Evolutionary conservation across 495 filamentous ascomycete genomes (phyloP).

Genomic region (Annulohypoxylon stygium): DNA sequence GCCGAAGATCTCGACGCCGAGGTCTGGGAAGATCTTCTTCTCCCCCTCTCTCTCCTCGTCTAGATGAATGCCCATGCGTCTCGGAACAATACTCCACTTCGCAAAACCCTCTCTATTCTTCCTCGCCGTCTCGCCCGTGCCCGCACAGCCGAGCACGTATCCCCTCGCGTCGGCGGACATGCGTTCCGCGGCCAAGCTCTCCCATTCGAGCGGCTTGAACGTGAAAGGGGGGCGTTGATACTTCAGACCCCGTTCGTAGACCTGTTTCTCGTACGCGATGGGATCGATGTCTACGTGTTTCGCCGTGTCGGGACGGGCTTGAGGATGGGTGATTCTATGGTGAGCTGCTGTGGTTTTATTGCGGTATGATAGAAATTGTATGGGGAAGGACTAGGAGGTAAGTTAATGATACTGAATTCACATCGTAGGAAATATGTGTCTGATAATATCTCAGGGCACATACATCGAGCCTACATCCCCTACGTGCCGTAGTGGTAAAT

Average conservation of each 20-base stretch:
- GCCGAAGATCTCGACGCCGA: slow-evolving; percentile 21
- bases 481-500: background rate
- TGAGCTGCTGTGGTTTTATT: background rate
- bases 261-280: slow-evolving; percentile 49
- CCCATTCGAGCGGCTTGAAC: slow-evolving; percentile 55
- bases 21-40: slow-evolving; percentile 24
- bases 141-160: slow-evolving; percentile 58
- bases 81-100: slow-evolving; percentile 56
- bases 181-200: slow-evolving; percentile 47
- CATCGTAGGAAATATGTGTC: too few species aligned
- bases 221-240: slow-evolving; percentile 53
- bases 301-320: slow-evolving; percentile 19
- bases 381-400: too few species aligned
- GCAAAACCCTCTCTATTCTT: slow-evolving; percentile 59
- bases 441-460: too few species aligned
- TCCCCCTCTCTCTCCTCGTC: slow-evolving; percentile 18
- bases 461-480: too few species aligned
- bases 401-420: too few species aligned
- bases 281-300: slow-evolving; percentile 27
- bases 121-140: slow-evolving; percentile 52
- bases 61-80: slow-evolving; percentile 42
- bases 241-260: slow-evolving; percentile 53
- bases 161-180: slow-evolving; percentile 54
- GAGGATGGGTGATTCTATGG: slow-evolving; percentile 2
- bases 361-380: too few species aligned